Base-by-base conservation (phyloP, 2,329 filamentous ascomycete genomes). In the Venturia effusa region DNA sequence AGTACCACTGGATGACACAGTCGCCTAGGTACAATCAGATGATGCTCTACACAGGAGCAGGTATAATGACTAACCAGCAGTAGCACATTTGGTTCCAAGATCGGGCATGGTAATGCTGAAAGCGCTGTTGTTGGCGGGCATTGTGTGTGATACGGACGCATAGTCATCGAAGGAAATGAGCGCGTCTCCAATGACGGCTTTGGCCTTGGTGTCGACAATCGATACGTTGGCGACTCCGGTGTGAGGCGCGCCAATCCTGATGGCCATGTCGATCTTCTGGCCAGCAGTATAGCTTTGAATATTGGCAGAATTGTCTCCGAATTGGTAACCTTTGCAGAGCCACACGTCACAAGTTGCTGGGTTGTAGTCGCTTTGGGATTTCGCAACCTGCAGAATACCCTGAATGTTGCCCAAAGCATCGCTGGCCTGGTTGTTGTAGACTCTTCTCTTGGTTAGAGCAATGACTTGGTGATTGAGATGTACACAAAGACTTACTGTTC, bases 1-100 rank as follows among this genome's bases (percentile, higher is more conserved):
- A 87, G 73, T 77, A 85, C 83, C 84, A 86, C 73, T 87, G 84
- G 57, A 87, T 76, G 3, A 82, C 81, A 69, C 81, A 81, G 65
- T 74, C 37, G 30, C 51, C 51, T 57, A 34, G 8, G 37, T 22
- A 27, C 24, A 37, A 11, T 41, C 34, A 37, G 39, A 37, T 27
- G 30, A 37, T 39, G n/a, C n/a, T 24, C 19, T 37, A 13, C 6
- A n/a, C 22, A 24, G 22, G 2, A 10, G 41, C 30, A n/a, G 73
- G 5, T 15, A 34, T 57, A 8, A 19, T 7, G 4, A 34, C 27
- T 34, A 34, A 51, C 83, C 83, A 24, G 78, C 77, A 13, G 72
- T 77, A 43, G 77, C 70, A 69, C 80, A 83, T 67, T 79, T 70
- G 65, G 69, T 70, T 64, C 75, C 75, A 57, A 84, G 72, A 68